Base-by-base conservation (phyloP, 2,329 filamentous ascomycete species). In the Beauveria varroae region DNA sequence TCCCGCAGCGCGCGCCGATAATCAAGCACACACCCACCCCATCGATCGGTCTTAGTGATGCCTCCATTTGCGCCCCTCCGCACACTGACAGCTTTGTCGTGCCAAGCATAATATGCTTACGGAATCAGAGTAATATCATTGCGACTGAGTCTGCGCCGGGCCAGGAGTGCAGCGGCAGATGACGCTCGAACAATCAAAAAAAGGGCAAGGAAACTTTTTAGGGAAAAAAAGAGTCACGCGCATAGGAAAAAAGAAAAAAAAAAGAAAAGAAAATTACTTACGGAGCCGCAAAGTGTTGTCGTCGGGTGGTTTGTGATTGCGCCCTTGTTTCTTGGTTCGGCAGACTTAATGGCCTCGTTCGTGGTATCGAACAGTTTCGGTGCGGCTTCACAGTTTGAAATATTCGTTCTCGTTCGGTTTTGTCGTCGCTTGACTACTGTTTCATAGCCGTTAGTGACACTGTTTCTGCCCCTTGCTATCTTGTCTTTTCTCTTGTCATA, bases 71-170 rank as follows among this genome's bases (percentile, higher is more conserved):
- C 22, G 8, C n/a, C 26, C 28, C 57, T 14, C n/a, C 49, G 53
- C 54, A 41, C 40, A 51, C 30, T 40, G 30, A 57, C 43, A 55
- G 40, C 40, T 55, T 49, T 49, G 46, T 49, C 57, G 37, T 43
- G 49, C 49, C 47, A 53, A 60, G 47, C 57, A 60, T 60, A 60
- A 60, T 60, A 60, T 54, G 57, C 57, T 60, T 52, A 60, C 57
- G 49, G 57, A 28, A 51, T 2, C 46, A 60, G 57, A 53, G 57
- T 60, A 60, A 60, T 60, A 60, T 37, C 56, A 18, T 26, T 0
- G 22, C 34, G 16, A 6, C n/a, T 55, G 52, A 20, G 51, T 41
- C 49, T 52, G 28, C 24, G 26, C 47, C 14, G n/a, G 24, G 12
- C 26, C 6, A 18, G 47, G 28, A 37, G 34, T 34, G 49, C 14